Evolutionary conservation across 2,329 filamentous ascomycete species (phyloP).

Genomic region (Cucurbitaria berberidis): DNA sequence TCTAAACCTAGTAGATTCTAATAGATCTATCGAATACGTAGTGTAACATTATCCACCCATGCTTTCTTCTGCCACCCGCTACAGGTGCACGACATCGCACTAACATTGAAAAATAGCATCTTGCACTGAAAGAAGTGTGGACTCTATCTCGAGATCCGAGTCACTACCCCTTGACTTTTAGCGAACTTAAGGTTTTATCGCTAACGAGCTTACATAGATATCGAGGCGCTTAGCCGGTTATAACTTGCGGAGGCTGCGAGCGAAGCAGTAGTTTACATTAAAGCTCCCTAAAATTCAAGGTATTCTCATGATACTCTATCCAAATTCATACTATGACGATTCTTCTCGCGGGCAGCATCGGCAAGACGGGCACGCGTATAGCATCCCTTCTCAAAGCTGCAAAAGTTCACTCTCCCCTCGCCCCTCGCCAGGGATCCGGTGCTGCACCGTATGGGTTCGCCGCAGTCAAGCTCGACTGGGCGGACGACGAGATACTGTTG

Average conservation of each 20-base stretch:
- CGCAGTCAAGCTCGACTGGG: not conserved
- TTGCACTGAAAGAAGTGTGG: no score
- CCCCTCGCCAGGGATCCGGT: not conserved
- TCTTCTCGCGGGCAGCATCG: constrained; percentile 55
- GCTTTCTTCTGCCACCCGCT: not conserved
- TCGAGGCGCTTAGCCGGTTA: no score
- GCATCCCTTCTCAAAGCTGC: constrained; percentile 29
- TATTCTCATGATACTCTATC: not conserved
- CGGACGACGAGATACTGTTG: not conserved
- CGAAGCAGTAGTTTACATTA: not conserved
- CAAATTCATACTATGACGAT: constrained; percentile 32
- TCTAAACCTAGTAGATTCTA: no score
- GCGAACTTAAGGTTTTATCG: not conserved
- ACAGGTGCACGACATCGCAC: not conserved
- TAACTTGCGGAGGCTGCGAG: no score
- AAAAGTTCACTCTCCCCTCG: not conserved
- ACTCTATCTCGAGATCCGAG: not conserved
- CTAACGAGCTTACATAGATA: not conserved
- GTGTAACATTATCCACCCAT: not conserved
- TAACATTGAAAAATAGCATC: no score
- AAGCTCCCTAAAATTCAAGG: not conserved
- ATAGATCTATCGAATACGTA: no score
- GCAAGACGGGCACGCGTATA: constrained; percentile 53
- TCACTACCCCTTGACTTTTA: not conserved
- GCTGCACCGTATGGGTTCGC: not conserved